Base-by-base conservation (phyloP, 2,329 filamentous ascomycete species). In the Chaetomiaceae sp. region DNA sequence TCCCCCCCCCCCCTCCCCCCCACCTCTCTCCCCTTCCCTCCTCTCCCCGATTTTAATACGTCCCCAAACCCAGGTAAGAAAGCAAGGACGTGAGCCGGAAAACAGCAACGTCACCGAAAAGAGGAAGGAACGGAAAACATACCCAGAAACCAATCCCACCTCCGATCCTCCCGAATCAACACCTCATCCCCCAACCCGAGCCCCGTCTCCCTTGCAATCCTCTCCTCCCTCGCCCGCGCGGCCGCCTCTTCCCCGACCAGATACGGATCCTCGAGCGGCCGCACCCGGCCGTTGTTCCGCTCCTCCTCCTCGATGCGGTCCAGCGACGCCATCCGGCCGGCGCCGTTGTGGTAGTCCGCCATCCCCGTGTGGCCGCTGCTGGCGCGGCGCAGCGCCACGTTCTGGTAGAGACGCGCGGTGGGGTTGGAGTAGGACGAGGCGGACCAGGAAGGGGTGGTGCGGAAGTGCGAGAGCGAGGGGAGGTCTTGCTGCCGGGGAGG, bases 241-340 rank as follows among this genome's bases (percentile, higher is more conserved):
- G 83, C 83, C 3, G 81, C 82, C 41, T 73, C 72, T 64, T 84
- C 81, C 27, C 83, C 83, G 2, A 86, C 83, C 9, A 86, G 67
- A 47, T 81, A 74, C 0, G 81, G 82, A 54, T 86, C 83, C 63
- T 86, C 83, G 15, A 82, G 69, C 3, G 79, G 80, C 6, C 73
- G 69, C 32, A 68, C 54, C 18, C 50, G 39, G 48, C n/a, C n/a
- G n/a, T n/a, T n/a, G n/a, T 58, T 39, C 42, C 56, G 54, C 51
- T 65, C 61, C 48, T 68, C 65, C 49, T 69, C 65, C 29, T 63
- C 60, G 44, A 67, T 59, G 17, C 63, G 59, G 42, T 68, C 64
- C n/a, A 67, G 58, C 39, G 67, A 50, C 22, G 64, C 57, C 47
- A 62, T 60, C 18, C 61, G 36, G 44, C 47, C 50, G 46, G 64